Evolutionary conservation across 257 asterid species (phyloP).

Genomic region (Jasminum sambac): DNA sequence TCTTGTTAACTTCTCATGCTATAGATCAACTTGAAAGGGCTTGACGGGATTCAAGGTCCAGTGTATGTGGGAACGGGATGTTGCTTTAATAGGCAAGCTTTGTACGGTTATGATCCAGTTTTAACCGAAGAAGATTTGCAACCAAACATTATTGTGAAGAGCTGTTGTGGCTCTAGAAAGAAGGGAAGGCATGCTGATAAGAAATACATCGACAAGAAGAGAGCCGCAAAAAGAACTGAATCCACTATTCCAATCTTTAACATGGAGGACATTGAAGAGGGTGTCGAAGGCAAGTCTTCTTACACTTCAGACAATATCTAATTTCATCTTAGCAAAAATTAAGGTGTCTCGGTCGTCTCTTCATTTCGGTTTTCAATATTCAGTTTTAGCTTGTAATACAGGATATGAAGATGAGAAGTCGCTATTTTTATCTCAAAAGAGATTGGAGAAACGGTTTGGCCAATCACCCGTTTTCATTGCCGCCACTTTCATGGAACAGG

Average conservation of each 20-base stretch:
- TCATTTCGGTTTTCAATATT: no score
- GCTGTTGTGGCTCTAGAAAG: constrained; percentile 78
- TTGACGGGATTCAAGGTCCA: constrained; percentile 94
- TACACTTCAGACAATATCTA: neutral
- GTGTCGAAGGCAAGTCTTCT: constrained; percentile 67
- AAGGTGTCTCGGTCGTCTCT: neutral
- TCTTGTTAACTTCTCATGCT: constrained; percentile 15
- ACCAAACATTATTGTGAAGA: constrained; percentile 70
- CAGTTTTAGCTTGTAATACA: constrained; percentile 29
- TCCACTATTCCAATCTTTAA: constrained; percentile 75
- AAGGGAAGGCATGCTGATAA: constrained; percentile 60
- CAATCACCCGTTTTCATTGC: constrained; percentile 94
- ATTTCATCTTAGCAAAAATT: neutral
- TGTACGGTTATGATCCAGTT: constrained; percentile 87
- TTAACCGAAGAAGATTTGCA: constrained; percentile 78
- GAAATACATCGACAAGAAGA: constrained; percentile 69
- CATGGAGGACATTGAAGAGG: constrained; percentile 86
- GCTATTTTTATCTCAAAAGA: constrained; percentile 90
- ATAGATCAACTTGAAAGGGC: constrained; percentile 92
- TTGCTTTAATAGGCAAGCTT: constrained; percentile 85
- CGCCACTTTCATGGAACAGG: constrained; percentile 87
- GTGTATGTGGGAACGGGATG: constrained; percentile 95
- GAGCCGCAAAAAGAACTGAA: constrained; percentile 77
- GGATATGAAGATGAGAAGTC: constrained; percentile 91
- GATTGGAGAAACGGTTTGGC: constrained; percentile 92